Conservation (phyloP, 257 asterid species). For the Nicotiana tomentosiformis region DNA sequence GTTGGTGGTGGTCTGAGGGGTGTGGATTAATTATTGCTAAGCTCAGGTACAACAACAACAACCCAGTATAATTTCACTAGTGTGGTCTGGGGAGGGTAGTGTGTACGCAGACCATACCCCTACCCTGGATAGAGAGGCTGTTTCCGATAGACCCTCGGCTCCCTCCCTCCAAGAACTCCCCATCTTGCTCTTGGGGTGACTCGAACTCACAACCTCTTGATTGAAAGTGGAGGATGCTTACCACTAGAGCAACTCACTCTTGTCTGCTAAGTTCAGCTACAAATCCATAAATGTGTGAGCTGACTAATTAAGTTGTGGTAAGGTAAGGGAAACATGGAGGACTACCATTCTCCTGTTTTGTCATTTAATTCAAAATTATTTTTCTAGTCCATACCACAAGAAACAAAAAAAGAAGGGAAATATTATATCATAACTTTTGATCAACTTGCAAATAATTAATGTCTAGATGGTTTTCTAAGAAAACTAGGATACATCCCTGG, state of each 20-base stretch:
- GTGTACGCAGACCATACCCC: no score
- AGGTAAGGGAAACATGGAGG: not conserved
- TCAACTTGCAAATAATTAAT: conserved; percentile 7
- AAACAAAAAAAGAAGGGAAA: not conserved
- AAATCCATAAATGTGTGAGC: not conserved
- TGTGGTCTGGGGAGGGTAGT: no score
- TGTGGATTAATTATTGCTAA: not conserved
- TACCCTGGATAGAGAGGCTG: no score
- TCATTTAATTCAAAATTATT: not conserved
- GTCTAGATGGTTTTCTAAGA: not conserved
- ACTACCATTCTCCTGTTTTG: not conserved
- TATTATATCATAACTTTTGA: not conserved
- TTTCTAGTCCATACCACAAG: not conserved
- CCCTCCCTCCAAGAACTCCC: no score
- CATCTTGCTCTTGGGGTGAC: no score
- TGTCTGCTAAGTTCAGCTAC: not conserved
- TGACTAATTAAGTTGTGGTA: not conserved
- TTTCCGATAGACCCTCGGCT: no score
- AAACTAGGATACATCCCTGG: conserved; percentile 1
- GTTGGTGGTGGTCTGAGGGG: not conserved
- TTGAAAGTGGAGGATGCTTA: no score
- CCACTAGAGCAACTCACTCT: no score
- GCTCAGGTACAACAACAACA: not conserved
- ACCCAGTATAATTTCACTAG: no score
- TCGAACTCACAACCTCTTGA: no score